Base-by-base conservation (phyloP, 2,329 filamentous ascomycete species). In the Colletotrichum tropicale region DNA sequence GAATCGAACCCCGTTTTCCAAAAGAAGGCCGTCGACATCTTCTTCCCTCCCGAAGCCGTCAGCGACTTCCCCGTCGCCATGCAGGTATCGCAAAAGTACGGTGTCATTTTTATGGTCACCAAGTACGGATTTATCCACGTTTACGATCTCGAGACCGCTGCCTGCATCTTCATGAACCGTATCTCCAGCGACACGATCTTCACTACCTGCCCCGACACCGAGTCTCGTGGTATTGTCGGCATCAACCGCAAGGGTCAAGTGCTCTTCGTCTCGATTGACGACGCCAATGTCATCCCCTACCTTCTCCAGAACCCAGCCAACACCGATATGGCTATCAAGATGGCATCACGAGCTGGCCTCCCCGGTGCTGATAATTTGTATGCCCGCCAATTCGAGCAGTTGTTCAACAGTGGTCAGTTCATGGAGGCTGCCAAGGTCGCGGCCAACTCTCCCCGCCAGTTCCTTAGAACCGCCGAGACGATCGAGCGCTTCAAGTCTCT, bases 161-260 rank as follows among this genome's bases (percentile, higher is more conserved):
- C 94, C 15, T 98, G 95, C 84, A 97, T 99, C 83, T 99, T 98
- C 91, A 98, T 99, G 96, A 99, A 99, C 90, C 94, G 98, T 81
- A 99, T 99, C 82, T 99, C 97, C 38, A 98, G 96, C 88, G 97
- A 99, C 84, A 99, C 97, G 30, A 98, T 99, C 84, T 99, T 99
- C 88, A 98, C 96, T 30, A 98, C 96, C 24, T 94, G 95, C 62
- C 88, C 93, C 43, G 97, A 99, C 84, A 91, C 91, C 70, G 93
- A 96, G 26, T 98, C 95, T 21, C 92, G 94, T 61, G 98, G 98
- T 80, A 94, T 99, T 77, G 91, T 99, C 69, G 96, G 95, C 80
- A 96, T 99, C 84, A 99, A 99, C 88, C 94, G 98, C 82, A 98
- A 98, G 88, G 98, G 97, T 78, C 97, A 99, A 86, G 96, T 98